Evolutionary conservation across 2,329 filamentous ascomycete genomes (phyloP).

Genomic region (Aspergillus sp.): DNA sequence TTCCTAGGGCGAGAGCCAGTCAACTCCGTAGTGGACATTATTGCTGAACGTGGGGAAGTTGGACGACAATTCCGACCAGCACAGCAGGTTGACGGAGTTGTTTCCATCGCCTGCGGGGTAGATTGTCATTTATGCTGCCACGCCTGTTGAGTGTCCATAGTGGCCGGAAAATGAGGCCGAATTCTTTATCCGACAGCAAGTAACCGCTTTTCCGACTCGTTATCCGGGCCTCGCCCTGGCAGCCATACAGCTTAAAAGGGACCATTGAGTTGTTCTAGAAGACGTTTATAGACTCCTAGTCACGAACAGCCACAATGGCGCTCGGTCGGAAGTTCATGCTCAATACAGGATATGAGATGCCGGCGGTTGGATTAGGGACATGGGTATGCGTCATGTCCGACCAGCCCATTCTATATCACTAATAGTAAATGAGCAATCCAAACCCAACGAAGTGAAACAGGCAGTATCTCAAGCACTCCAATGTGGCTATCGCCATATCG

Average conservation of each 20-base stretch:
- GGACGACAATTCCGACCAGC: no score
- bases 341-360: conserved; percentile 1
- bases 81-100: no score
- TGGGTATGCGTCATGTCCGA: conserved; percentile 1
- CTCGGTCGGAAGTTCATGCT: conserved; percentile 2
- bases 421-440: conserved; percentile 56
- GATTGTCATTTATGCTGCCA: no score
- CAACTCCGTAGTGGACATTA: conserved; percentile 4
- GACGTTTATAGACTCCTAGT: no score
- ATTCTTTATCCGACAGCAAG: no score
- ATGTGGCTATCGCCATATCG: conserved; percentile 54
- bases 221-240: no score
- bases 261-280: not conserved
- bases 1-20: conserved; percentile 5
- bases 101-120: no score
- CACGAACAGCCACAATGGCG: not conserved
- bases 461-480: conserved; percentile 46
- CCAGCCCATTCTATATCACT: not conserved
- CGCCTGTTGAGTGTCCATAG: no score
- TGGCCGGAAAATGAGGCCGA: no score
- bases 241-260: no score
- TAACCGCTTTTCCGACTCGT: no score
- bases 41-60: not conserved
- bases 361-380: conserved; percentile 2
- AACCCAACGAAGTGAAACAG: conserved; percentile 50